Evolutionary conservation across 805 yeast genomes (phyloP).

Genomic region (Suhomyces tanzawaensis): DNA sequence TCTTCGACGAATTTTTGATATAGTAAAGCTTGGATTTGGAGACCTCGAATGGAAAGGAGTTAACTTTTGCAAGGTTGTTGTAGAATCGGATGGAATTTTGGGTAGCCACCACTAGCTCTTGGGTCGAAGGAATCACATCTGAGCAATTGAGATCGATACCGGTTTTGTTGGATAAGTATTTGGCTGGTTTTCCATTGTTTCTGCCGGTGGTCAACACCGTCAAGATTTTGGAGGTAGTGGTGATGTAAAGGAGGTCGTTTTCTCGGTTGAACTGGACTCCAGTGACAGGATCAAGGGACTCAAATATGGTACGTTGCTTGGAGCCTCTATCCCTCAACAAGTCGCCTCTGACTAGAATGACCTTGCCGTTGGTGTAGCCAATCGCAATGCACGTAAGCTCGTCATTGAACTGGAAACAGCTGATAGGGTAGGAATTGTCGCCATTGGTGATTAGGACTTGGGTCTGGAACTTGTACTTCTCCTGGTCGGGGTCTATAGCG

Average conservation of each 20-base stretch:
- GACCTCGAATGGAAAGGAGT: conserved; percentile 54
- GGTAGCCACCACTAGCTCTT: conserved; percentile 62
- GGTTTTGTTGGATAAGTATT: conserved; percentile 41
- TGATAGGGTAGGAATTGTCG: conserved; percentile 73
- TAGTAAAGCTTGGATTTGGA: conserved; percentile 53
- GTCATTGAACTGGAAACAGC: conserved; percentile 54
- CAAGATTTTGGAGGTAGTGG: conserved; percentile 71
- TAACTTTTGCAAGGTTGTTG: conserved; percentile 51
- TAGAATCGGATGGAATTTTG: conserved; percentile 64
- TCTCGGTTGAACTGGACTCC: conserved; percentile 60
- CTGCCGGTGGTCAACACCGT: conserved; percentile 77
- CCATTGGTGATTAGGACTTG: conserved; percentile 66
- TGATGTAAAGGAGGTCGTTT: conserved; percentile 55
- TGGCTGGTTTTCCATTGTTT: conserved; percentile 62
- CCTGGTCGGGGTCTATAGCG: conserved; percentile 20
- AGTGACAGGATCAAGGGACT: conserved; percentile 77
- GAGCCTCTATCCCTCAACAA: conserved; percentile 85
- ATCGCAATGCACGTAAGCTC: conserved; percentile 65
- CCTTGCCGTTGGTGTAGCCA: conserved; percentile 83
- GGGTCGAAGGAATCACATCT: conserved; percentile 39
- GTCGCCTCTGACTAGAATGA: conserved; percentile 83
- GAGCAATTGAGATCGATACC: conserved; percentile 54
- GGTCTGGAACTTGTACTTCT: conserved; percentile 51
- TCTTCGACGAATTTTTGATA: conserved; percentile 29
- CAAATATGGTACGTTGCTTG: conserved; percentile 76